phyloP scores from a whole-genome alignment of 164 flowering plant species.

The Vitis cinerea region DNA sequence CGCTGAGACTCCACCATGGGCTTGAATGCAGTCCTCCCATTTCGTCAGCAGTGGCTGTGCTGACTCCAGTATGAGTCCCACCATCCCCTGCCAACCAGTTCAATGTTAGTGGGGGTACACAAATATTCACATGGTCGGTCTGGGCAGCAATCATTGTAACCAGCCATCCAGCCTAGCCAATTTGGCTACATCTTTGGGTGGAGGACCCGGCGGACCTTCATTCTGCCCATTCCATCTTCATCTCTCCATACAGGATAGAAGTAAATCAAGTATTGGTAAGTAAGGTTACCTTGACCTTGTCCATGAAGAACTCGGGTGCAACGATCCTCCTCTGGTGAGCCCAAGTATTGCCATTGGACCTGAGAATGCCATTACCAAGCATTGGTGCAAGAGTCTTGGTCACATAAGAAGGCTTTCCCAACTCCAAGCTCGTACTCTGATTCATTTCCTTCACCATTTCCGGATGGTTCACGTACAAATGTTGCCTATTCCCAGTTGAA shows the following conservation, averaged over 20 bases:
- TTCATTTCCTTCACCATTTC: constrained; percentile 55
- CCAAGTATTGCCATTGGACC: constrained; percentile 51
- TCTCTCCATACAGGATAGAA: no score
- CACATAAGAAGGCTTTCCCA: constrained; percentile 55
- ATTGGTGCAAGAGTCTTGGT: constrained; percentile 42
- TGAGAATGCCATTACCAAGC: constrained; percentile 53
- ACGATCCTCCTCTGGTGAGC: constrained; percentile 55
- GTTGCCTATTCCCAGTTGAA: constrained; percentile 49
- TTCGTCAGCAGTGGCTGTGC: constrained; percentile 27
- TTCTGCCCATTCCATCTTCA: no score
- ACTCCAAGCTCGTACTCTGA: constrained; percentile 26
- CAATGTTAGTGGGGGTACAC: background rate
- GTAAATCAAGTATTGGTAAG: no score
- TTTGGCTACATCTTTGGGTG: no score
- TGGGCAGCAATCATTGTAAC: no score
- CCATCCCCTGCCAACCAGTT: constrained; percentile 39
- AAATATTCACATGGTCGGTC: no score
- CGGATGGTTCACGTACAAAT: constrained; percentile 47
- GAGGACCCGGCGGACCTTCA: no score
- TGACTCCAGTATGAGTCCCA: constrained; percentile 49
- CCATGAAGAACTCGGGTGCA: constrained; percentile 57
- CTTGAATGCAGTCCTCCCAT: constrained; percentile 40
- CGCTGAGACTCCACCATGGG: constrained; percentile 26
- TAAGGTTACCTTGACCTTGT: constrained; percentile 50
- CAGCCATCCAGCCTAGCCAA: no score